A percentile compares a stretch with the other conserved stretches of the same genome.
These are phyloP conservation scores for Gautieria morchelliformis DNA, from an alignment of 768 basidiomycete genomes.

Conservation along the genomic window DNA sequence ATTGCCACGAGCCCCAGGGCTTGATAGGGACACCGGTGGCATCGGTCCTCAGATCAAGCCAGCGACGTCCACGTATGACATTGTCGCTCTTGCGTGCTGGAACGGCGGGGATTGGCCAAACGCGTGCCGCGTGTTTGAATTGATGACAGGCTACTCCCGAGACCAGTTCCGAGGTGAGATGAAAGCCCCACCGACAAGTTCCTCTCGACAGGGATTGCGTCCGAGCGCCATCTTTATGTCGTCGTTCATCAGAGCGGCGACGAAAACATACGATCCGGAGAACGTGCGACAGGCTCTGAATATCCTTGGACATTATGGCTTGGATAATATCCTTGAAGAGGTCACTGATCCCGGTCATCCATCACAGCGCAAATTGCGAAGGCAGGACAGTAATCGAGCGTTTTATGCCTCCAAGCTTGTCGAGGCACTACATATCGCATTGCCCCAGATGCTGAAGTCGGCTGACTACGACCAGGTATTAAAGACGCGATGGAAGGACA, in stretches of 20 bases:
- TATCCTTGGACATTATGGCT: conserved; percentile 40
- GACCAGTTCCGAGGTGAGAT: conserved; percentile 7
- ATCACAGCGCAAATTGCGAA: conserved; percentile 16
- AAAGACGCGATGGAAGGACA: not conserved
- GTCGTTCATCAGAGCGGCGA: conserved; percentile 47
- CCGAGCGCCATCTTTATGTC: conserved; percentile 49
- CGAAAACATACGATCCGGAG: conserved; percentile 37
- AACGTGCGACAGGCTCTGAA: conserved; percentile 54
- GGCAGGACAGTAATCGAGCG: conserved; percentile 23
- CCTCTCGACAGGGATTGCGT: conserved; percentile 33
- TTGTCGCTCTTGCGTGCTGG: conserved; percentile 58
- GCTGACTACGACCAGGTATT: not conserved
- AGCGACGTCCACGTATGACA: conserved; percentile 43
- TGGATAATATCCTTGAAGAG: conserved; percentile 24
- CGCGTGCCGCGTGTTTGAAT: conserved; percentile 48
- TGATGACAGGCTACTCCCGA: conserved; percentile 55
- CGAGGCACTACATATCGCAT: conserved; percentile 31
- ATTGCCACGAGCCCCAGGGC: conserved; percentile 12
- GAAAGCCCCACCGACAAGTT: conserved; percentile 27
- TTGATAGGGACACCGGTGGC: conserved; percentile 29
- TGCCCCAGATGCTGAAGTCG: conserved; percentile 23
- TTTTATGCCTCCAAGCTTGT: conserved; percentile 44
- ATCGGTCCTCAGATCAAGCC: conserved; percentile 33
- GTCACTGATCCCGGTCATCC: conserved; percentile 11
- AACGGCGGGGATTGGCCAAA: conserved; percentile 52